A percentile compares a stretch with the other conserved stretches of the same genome.
These are phyloP conservation scores for Botrytis elliptica DNA, from an alignment of 2,329 filamentous ascomycete species.

Conservation along the genomic window DNA sequence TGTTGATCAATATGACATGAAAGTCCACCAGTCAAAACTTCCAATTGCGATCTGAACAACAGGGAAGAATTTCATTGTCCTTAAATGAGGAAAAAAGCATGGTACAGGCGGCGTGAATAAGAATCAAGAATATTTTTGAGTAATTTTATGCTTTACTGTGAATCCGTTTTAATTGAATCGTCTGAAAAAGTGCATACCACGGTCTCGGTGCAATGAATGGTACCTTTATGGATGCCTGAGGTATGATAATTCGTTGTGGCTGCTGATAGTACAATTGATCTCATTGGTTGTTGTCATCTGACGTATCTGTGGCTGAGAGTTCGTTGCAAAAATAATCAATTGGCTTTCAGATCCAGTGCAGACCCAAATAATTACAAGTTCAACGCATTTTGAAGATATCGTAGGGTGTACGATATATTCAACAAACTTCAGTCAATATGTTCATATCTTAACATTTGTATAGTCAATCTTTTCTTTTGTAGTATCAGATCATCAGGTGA, in stretches of 20 bases:
- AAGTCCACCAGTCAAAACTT: not conserved
- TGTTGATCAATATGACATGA: constrained; percentile 30
- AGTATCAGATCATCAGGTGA: not conserved
- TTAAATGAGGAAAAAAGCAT: not conserved
- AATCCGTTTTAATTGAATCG: not conserved
- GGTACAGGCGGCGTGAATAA: not conserved
- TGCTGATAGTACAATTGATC: not conserved
- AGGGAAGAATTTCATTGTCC: not conserved
- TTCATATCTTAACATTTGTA: not conserved
- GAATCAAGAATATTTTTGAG: not conserved
- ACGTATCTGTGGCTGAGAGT: not conserved
- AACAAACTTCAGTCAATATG: not conserved
- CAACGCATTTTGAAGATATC: not conserved
- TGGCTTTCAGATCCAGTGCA: no score
- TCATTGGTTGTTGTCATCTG: not conserved
- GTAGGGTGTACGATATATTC: not conserved
- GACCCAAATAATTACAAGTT: not conserved
- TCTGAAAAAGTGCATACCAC: not conserved
- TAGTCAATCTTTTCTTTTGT: not conserved
- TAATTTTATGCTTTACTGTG: not conserved
- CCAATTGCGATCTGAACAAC: not conserved
- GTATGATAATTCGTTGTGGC: not conserved
- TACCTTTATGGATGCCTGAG: not conserved
- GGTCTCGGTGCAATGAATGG: not conserved
- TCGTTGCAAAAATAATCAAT: constrained; percentile 4